Base-by-base conservation (phyloP, 345 rosid species). In the Psidium friedrichsthalianum region DNA sequence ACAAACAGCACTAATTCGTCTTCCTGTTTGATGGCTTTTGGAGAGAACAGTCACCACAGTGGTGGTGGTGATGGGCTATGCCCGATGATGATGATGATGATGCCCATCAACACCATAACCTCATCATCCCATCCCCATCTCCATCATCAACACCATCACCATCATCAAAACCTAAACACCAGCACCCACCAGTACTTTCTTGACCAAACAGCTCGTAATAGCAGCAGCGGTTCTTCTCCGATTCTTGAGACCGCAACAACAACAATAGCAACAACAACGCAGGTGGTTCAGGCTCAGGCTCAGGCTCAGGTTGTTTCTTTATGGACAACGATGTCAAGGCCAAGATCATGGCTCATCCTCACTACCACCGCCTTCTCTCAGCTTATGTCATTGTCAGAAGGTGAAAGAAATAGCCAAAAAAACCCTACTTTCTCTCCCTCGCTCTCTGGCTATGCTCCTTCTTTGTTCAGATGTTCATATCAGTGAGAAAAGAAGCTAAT, bases 321-420 rank as follows among this genome's bases (percentile, higher is more conserved):
- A 96, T 95, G 98, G 97, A 94, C 64, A 87, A 84, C 90, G 90
- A 86, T 85, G 92, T 90, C 40, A 96, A 92, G 90, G 96, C 98
- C 42, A 98, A 95, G 90, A 98, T 98, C 94, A 94, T 96, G 98
- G 92, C 97, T 87, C 99, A 98, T 91, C 99, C 99, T 90, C 94
- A 93, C 95, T 98, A 92, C 89, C 96, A 90, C 82, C 96, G 98
- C 51, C 99, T 98, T 89, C 89, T 98, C 88, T 93, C 94, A 29
- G 96, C 99, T 74, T 98, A 95, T 90, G 94, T 89, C 88, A 98
- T 85, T 98, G 99, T 83, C 99, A 98, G 86, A 98, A 98, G 99
- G 99, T 98, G 89, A 47, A 69, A 18, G 80, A 69, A 20, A 20
- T 4, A 36, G 80, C 25, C 25, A 36, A 69, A 69, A 32, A 69